Evolutionary conservation across 352 stramenopile genomes (phyloP), one percentile per base, ranked within the genome.

Genomic region (Phytophthora chlamydospora): DNA sequence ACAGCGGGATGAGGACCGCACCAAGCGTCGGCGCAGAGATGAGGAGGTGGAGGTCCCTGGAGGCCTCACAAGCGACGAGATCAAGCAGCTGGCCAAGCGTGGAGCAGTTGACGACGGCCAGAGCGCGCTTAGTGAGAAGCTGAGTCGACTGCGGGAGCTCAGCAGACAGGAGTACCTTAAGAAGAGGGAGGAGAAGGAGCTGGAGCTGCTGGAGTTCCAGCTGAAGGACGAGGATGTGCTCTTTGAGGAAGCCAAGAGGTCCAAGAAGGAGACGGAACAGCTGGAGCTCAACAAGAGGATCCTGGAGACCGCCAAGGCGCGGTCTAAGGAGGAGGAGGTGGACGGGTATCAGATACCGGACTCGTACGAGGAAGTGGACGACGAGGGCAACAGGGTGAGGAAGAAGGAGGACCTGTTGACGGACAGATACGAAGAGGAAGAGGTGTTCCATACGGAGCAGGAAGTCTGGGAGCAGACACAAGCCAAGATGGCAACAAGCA

Each of bases 381-480:
- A 89, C 62, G 88, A 97, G 47, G 92, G 90, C 42, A 86, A 89
- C 41, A 88, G 93, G 29, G 86, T 98, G 40, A 77, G 83, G 11
- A 91, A 97, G 67, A 88, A 96, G 43, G 90, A 99, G 48, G 85
- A 95, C n/a, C 67, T 98, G 45, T 72, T 99, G 34, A 98, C 87
- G 4, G 90, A 96, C 21, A 84, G 97, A 35, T 99, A 99, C 65
- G 94, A 98, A 29, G 85, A 90, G 21, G 83, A 91, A 32, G 91
- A 93, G 38, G 77, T 90, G 46, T 80, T 98, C 59, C 98, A 98
- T 66, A 98, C 93, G 4, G 97, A 99, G 69, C 96, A 99, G 72
- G 91, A 99, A 48, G 71, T 98, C 3, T 99, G 98, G 97, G 97
- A 99, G 67, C 91, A 99, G 56, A 94, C 95, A 6, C 97, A 99